Base-by-base conservation (phyloP, 2,329 filamentous ascomycete species). In the Talaromyces rugulosus region DNA sequence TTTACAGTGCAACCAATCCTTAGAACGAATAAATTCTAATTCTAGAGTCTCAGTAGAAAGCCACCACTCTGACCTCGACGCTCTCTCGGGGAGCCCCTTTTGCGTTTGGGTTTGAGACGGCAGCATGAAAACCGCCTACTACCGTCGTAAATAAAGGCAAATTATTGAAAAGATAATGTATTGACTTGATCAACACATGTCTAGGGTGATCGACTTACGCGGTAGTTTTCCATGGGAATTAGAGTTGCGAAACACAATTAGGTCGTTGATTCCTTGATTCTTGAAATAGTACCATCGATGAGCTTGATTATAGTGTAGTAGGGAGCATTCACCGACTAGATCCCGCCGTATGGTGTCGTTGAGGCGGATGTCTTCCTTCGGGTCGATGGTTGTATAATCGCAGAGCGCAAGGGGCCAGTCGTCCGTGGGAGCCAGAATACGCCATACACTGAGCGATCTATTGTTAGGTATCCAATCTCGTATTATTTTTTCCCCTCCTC, bases 361-460 rank as follows among this genome's bases (percentile, higher is more conserved):
- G 14, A 47, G 34, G 27, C 40, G 36, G 23, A 58, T 58, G 40
- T 58, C 56, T 8, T 58, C 56, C n/a, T 47, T 27, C 18, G 40
- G 47, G 5, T 47, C 56, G 27, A 58, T 58, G 8, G 56, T 58
- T 18, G 36, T 47, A 31, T 50, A 58, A 50, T 58, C 56, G 18
- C 56, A 58, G 36, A 58, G 40, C 30, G 56, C 56, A 28, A 58
- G 56, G 16, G 56, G 56, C 56, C 56, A 58, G 56, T 58, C 40
- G 27, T 47, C 36, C 27, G 56, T 58, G 14, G 56, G 56, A 30
- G 27, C 30, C 56, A 47, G 40, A 58, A 16, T 23, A 12, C 56
- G 56, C 56, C 56, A 58, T 58, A 58, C 56, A 58, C 56, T 58
- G 36, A 50, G 42, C 11, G n/a, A 18, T 3, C 42, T 44, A n/a